phyloP scores from a whole-genome alignment of 208 protist genomes.

The Acanthamoeba royreba region DNA sequence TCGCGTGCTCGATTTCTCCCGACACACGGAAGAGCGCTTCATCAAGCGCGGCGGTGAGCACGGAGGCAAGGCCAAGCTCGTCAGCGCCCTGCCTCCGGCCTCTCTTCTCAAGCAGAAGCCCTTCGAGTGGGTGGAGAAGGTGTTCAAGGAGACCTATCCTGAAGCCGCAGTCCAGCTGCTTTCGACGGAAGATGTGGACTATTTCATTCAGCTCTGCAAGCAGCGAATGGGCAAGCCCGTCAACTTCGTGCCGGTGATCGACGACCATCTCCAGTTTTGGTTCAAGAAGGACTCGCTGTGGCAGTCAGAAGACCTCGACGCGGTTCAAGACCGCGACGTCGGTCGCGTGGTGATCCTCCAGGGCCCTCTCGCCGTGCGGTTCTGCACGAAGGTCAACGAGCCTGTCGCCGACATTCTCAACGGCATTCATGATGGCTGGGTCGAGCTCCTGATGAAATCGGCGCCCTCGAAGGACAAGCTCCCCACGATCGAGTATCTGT shows the following conservation, averaged over 20 bases:
- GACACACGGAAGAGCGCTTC: conserved; percentile 76
- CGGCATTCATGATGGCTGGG: conserved; percentile 51
- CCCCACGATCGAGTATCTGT: not conserved
- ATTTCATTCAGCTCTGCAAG: conserved; percentile 77
- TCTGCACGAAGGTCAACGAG: conserved; percentile 73
- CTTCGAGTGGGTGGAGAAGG: conserved; percentile 37
- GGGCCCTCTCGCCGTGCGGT: conserved; percentile 74
- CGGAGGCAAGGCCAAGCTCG: not conserved
- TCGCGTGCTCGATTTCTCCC: conserved; percentile 66
- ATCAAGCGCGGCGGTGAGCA: not conserved
- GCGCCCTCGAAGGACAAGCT: not conserved
- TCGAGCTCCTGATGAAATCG: not conserved
- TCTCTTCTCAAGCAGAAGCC: not conserved
- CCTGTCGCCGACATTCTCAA: conserved; percentile 74
- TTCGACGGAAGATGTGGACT: conserved; percentile 72
- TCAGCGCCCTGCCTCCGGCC: not conserved
- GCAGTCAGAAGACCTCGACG: conserved; percentile 75
- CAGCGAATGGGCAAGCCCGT: conserved; percentile 76
- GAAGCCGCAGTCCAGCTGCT: conserved; percentile 58
- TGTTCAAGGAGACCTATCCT: conserved; percentile 64
- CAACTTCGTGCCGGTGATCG: conserved; percentile 77
- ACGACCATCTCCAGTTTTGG: conserved; percentile 74
- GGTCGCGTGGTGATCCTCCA: conserved; percentile 79
- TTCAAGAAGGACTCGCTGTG: conserved; percentile 85
- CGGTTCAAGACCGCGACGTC: conserved; percentile 71